Percentiles rank a stretch among this genome's conserved stretches.
These are phyloP conservation scores for Pseudozyma hubeiensis DNA, from an alignment of 1,284 basidiomycete genomes.

Conservation along the genomic window DNA sequence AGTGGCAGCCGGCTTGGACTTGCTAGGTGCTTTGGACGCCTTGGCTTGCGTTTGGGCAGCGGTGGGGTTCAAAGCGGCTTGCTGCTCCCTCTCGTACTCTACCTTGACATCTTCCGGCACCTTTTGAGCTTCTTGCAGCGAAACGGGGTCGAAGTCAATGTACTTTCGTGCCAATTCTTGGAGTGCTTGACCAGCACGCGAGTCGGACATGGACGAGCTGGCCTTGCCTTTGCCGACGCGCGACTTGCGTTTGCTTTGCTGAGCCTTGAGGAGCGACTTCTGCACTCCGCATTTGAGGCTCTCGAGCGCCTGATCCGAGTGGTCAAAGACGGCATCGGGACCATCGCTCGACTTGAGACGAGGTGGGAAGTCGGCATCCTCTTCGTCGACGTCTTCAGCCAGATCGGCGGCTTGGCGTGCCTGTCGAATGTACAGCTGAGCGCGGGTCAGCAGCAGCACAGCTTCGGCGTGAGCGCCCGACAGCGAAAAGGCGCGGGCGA, in stretches of 20 bases:
- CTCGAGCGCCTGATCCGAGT: conserved; percentile 45
- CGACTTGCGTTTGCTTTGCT: conserved; percentile 6
- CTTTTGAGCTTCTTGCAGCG: conserved; percentile 44
- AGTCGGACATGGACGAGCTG: conserved; percentile 37
- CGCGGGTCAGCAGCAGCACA: conserved; percentile 60
- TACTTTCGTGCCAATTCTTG: conserved; percentile 60
- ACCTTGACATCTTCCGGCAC: conserved; percentile 35
- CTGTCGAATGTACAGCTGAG: conserved; percentile 63
- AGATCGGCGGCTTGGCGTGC: conserved; percentile 61
- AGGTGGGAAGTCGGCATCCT: conserved; percentile 58
- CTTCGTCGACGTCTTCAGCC: conserved; percentile 62
- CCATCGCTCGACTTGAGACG: conserved; percentile 35
- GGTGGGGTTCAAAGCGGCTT: conserved; percentile 4
- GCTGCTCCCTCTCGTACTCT: conserved; percentile 47
- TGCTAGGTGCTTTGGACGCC: conserved; percentile 14
- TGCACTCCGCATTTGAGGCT: conserved; percentile 39
- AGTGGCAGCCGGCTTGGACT: conserved; percentile 13
- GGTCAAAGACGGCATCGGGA: conserved; percentile 40
- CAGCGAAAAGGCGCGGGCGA: conserved; percentile 59
- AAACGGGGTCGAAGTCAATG: conserved; percentile 62
- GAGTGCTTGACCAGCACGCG: conserved; percentile 59
- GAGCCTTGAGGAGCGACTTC: conserved; percentile 37
- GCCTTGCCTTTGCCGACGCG: conserved; percentile 13
- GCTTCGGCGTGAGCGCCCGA: conserved; percentile 54
- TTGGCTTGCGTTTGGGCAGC: conserved; percentile 13